Evolutionary conservation across 2,329 filamentous ascomycete genomes (phyloP), one percentile per base, ranked within the genome.

Genomic region (Cucurbitaria berberidis): DNA sequence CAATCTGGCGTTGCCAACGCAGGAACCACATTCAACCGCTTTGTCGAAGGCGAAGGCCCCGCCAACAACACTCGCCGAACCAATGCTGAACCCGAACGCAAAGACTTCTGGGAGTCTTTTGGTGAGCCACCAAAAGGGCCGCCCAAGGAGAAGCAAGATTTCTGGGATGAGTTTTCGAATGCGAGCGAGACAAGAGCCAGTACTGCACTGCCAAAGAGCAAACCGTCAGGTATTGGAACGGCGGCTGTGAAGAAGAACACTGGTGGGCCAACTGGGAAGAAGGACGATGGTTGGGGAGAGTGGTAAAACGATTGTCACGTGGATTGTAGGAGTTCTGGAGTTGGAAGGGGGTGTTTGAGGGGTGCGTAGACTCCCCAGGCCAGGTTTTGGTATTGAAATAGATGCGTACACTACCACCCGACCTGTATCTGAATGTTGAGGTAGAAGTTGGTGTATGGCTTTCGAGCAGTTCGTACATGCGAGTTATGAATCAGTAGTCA

Each of bases 11-110:
- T 89, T 24, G 87, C 86, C 68, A 87, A 82, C 47, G 91, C 93
- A 0, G 88, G 91, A 48, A 89, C 95, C 7, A 85, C 87, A 35
- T 89, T 98, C 78, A 91, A 83, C 71, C 86, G 88, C 45, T 97
- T 98, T 67, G 92, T 98, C 46, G 95, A 98, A 72, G 91, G 89
- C 3, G 83, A 84, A n/a, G n/a, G n/a, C 19, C 30, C 53, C 22
- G 53, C 63, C 13, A 27, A 51, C 22, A 27, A 46, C 13, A 22
- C 50, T 13, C 56, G 49, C 35, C 51, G 45, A 24, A 43, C 41
- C 15, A 78, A 39, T 13, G 40, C 34, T 27, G 82, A 89, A 74
- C 84, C 84, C 7, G 85, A 87, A 55, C 89, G 80, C 84, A 88
- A 76, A 62, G 78, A 78, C 53, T 81, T 82, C 54, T 81, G 80